A percentile compares a stretch with the other conserved stretches of the same genome.
These are phyloP conservation scores for Ceratocystiopsis sp. DNA, from an alignment of 2,329 filamentous ascomycete genomes.

Conservation along the genomic window DNA sequence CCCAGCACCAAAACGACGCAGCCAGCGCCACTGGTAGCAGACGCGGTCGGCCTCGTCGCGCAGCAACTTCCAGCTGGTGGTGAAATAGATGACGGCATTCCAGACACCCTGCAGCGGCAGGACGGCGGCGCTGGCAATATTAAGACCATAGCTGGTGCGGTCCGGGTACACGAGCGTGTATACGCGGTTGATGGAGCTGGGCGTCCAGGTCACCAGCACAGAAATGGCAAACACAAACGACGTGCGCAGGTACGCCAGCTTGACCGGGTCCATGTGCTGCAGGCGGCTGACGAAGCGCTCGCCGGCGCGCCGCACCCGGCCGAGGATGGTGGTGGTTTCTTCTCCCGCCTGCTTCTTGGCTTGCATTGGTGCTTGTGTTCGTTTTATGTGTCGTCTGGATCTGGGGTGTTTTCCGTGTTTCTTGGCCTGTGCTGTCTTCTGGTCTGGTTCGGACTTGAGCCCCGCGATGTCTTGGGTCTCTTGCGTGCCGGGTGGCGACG, in stretches of 20 bases:
- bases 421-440: no score
- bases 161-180: constrained; percentile 44
- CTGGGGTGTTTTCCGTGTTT: no score
- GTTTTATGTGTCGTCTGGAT: no score
- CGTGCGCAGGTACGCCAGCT: constrained; percentile 42
- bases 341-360: neutral
- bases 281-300: constrained; percentile 18
- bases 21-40: constrained; percentile 2
- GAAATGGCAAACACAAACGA: constrained; percentile 44
- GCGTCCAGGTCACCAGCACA: constrained; percentile 44
- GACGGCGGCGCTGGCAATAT: constrained; percentile 52
- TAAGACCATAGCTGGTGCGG: constrained; percentile 42
- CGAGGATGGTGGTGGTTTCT: neutral
- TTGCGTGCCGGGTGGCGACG: neutral
- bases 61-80: constrained; percentile 36
- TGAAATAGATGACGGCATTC: constrained; percentile 64
- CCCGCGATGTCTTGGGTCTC: no score
- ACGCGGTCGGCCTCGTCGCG: constrained; percentile 11
- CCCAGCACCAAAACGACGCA: neutral
- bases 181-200: constrained; percentile 56
- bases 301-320: constrained; percentile 2
- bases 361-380: neutral
- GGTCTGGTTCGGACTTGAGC: no score
- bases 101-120: constrained; percentile 65
- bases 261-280: constrained; percentile 34